Percentiles rank a stretch among this genome's conserved stretches.
Conservation (phyloP, 192 early-diverging fungal genomes). For the Podila epicladia region DNA sequence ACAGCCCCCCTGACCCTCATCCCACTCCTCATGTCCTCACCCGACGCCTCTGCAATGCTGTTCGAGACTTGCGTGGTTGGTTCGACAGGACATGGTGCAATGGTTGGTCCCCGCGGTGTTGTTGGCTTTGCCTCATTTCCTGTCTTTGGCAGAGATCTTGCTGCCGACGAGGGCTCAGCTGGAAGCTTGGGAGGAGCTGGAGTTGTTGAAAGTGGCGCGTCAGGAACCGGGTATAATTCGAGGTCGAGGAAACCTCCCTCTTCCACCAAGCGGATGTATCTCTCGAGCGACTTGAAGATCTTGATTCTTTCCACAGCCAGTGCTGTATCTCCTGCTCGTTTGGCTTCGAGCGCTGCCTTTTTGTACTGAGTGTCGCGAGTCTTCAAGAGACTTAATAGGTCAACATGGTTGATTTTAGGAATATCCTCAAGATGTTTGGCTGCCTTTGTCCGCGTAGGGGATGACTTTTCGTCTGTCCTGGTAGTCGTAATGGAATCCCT, state of each 20-base stretch:
- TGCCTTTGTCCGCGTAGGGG: conserved; percentile 17
- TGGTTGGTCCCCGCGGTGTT: conserved; percentile 7
- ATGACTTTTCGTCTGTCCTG: background rate
- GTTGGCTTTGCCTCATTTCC: background rate
- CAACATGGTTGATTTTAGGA: conserved; percentile 37
- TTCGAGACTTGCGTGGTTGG: conserved; percentile 37
- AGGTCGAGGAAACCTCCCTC: conserved; percentile 22
- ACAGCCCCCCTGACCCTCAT: conserved; percentile 4
- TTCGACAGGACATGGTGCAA: conserved; percentile 33
- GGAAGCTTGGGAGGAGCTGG: conserved; percentile 9
- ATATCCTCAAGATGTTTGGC: conserved; percentile 22
- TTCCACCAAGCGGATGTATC: conserved; percentile 46
- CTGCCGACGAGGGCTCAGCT: background rate
- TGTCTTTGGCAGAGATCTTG: background rate
- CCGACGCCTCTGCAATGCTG: conserved; percentile 35
- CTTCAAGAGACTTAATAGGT: conserved; percentile 29
- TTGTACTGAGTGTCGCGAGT: conserved; percentile 62
- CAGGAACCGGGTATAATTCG: conserved; percentile 41
- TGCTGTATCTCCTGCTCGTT: conserved; percentile 54
- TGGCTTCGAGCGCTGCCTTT: conserved; percentile 55
- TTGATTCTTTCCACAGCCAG: conserved; percentile 56
- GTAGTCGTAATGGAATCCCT: conserved; percentile 13
- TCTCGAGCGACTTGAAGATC: conserved; percentile 55
- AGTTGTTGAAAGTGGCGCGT: conserved; percentile 9
- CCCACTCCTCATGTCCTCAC: conserved; percentile 26